Evolutionary conservation across 495 filamentous ascomycete genomes (phyloP), one percentile per base, ranked within the genome.

Genomic region (Aspergillus avenaceus): DNA sequence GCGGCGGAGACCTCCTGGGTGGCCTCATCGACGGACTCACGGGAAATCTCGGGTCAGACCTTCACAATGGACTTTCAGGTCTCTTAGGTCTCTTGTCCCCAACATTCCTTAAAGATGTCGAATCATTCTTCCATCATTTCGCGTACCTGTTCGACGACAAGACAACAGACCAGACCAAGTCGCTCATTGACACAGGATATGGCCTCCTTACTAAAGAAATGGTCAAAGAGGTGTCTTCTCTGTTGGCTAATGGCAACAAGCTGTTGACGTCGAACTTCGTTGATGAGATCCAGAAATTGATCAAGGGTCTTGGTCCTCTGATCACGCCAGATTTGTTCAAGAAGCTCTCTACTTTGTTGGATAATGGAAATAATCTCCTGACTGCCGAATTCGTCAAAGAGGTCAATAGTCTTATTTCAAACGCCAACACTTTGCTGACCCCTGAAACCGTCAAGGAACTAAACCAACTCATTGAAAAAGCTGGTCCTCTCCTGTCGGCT

Each of bases 61-160:
- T 77, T 12, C 65, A 67, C 22, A 64, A 66, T 50, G 60, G 70
- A 31, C 49, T 80, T 8, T 53, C 54, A 29, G 70, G 75, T 7
- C 32, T 75, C 14, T 52, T 62, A 2, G 71, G 71, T 18, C 62
- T 78, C 25, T 65, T 78, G 8, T 64, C 69, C 8, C 63, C 65
- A 14, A 72, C 63, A 29, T 65, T 62, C 49, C 63, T 71, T 18
- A 57, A 58, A 41, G 62, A 71, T 50, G 51, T 79, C n/a, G 67
- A 71, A 14, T 68, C 68, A 12, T 72, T 79, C 43, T 64, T 79
- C 37, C 59, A 71, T 31, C 69, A 77, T 43, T 59, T 77, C 18
- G 62, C 67, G 13, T 66, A 66, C 32, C 61, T 78, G 19, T 61
- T 79, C 8, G 71, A 75, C 44, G 66, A 72, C 41, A 60, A 60